Conservation (phyloP, 305 asterid species). For the Fraxinus baroniana region DNA sequence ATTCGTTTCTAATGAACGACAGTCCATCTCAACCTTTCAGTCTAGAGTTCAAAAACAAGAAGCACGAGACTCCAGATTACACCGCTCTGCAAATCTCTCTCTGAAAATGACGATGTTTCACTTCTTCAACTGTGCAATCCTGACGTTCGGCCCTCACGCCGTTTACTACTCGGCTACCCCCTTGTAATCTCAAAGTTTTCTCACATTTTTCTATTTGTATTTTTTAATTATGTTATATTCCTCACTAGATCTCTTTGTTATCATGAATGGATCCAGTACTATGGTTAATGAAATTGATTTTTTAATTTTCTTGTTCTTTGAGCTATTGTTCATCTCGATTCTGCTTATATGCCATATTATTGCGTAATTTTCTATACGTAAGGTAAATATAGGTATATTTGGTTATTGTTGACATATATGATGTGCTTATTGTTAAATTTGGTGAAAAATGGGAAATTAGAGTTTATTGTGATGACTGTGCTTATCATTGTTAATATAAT, state of each 20-base stretch:
- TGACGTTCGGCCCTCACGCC: conserved; percentile 94
- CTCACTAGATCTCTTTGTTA: conserved; percentile 18
- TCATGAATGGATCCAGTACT: background rate
- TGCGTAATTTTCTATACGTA: background rate
- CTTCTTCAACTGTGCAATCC: conserved; percentile 90
- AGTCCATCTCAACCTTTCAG: background rate
- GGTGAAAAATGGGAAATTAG: background rate
- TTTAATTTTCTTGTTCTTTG: background rate
- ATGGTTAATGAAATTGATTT: background rate
- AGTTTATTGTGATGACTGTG: background rate
- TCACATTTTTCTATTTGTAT: background rate
- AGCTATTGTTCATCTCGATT: background rate
- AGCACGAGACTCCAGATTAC: background rate
- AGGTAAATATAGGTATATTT: background rate
- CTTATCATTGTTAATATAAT: background rate
- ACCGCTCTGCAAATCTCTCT: conserved; percentile 19
- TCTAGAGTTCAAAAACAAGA: background rate
- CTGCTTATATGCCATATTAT: background rate
- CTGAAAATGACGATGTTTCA: conserved; percentile 73
- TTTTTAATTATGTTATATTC: background rate
- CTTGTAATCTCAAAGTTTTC: conserved; percentile 43
- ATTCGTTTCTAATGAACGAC: background rate
- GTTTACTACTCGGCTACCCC: conserved; percentile 97
- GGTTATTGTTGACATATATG: background rate
- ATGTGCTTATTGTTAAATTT: background rate